Percentiles rank a stretch among this genome's conserved stretches.
These are phyloP conservation scores for Helminthosporium solani DNA, from an alignment of 2,329 filamentous ascomycete species.

Conservation along the genomic window DNA sequence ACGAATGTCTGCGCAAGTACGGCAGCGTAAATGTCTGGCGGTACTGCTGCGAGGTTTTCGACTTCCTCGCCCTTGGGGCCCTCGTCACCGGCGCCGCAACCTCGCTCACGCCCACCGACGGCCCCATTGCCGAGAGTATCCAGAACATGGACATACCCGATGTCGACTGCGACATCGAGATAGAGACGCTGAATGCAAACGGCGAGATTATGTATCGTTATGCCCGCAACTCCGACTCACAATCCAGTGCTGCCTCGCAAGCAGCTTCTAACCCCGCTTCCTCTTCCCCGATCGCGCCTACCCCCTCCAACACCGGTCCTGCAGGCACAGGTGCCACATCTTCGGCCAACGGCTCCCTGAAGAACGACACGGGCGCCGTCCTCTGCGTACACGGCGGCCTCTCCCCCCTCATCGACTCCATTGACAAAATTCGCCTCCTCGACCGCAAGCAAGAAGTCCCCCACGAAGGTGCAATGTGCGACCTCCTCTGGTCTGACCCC, in stretches of 20 bases:
- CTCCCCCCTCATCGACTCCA: slow-evolving; percentile 84
- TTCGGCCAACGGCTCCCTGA: slow-evolving; percentile 57
- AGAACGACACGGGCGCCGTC: slow-evolving; percentile 65
- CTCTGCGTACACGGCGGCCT: slow-evolving; percentile 95
- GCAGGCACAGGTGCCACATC: slow-evolving; percentile 79
- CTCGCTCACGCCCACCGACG: slow-evolving; percentile 63
- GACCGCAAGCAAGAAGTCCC: slow-evolving; percentile 96
- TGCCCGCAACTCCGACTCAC: slow-evolving; percentile 49
- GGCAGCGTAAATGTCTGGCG: slow-evolving; percentile 31
- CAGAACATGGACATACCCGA: slow-evolving; percentile 51
- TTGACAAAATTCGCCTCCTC: slow-evolving; percentile 92
- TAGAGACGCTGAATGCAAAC: slow-evolving; percentile 85
- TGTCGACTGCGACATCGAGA: slow-evolving; percentile 75
- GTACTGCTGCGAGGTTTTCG: slow-evolving; percentile 94
- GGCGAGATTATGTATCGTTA: slow-evolving; percentile 77
- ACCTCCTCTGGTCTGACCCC: slow-evolving; percentile 95
- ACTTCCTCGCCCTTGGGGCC: slow-evolving; percentile 89
- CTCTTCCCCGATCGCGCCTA: slow-evolving; percentile 39
- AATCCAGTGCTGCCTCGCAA: slow-evolving; percentile 40
- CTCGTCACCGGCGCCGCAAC: slow-evolving; percentile 82
- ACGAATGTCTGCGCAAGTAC: slow-evolving; percentile 75
- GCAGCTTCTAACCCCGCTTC: slow-evolving; percentile 36
- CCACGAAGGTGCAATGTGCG: slow-evolving; percentile 98
- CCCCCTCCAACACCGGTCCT: slow-evolving; percentile 63
- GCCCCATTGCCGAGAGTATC: slow-evolving; percentile 50